phyloP scores from a whole-genome alignment of 805 yeast genomes.

The Henningerozyma blattae region DNA sequence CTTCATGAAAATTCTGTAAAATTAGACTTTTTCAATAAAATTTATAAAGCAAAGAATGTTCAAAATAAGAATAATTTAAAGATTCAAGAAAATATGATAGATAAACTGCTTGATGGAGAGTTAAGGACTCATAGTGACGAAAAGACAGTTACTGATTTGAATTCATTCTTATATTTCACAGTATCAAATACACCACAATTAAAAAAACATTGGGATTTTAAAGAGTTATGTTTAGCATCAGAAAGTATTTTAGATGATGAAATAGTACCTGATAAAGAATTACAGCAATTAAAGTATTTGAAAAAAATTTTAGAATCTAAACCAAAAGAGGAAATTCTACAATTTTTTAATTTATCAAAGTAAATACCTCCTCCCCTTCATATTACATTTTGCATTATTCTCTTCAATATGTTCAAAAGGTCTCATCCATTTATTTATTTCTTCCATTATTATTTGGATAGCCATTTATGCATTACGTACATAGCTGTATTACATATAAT shows the following conservation, averaged over 20 bases:
- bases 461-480: too few species aligned
- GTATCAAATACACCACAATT: constrained; percentile 23
- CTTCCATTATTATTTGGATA: too few species aligned
- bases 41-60: constrained; percentile 29
- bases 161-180: constrained; percentile 25
- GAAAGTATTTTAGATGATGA: constrained; percentile 10
- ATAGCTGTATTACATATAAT: too few species aligned
- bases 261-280: constrained; percentile 25
- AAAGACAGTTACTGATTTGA: constrained; percentile 7
- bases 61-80: constrained; percentile 24
- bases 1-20: constrained; percentile 17
- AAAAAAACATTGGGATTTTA: constrained; percentile 31
- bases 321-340: constrained; percentile 53
- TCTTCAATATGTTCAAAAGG: too few species aligned
- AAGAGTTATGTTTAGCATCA: constrained; percentile 36
- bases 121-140: constrained; percentile 12
- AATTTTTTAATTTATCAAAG: constrained; percentile 37
- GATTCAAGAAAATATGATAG: constrained; percentile 24
- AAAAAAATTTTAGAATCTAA: constrained; percentile 52
- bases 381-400: too few species aligned
- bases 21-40: constrained; percentile 18
- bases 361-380: too few species aligned
- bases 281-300: constrained; percentile 40
- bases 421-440: too few species aligned
- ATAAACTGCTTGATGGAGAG: constrained; percentile 13